Evolutionary conservation across 257 asterid species (phyloP), one percentile per base, ranked within the genome.

Genomic region (Parsonsia alboflavescens): DNA sequence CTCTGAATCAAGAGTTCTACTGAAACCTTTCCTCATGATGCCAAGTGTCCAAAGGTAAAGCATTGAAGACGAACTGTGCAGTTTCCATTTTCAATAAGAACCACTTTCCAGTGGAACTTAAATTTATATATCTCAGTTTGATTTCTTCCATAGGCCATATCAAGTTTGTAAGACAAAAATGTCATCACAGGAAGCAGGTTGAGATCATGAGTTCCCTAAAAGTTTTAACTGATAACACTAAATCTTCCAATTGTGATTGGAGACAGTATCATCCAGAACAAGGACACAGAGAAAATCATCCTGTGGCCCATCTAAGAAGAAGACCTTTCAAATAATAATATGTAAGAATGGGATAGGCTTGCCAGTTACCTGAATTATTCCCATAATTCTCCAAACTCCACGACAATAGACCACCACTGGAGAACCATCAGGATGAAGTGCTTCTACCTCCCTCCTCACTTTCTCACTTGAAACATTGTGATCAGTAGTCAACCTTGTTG

Each of bases 311-410:
- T 33, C 24, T 19, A 64, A 39, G 49, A 9, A 64, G 1, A n/a
- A 64, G 12, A 65, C 48, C 8, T 8, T 64, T 13, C 36, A 16
- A 52, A 17, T 48, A 46, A 46, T 46, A 58, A 24, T 26, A 33
- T 64, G 49, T 21, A 41, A 48, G 53, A 39, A 72, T 33, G 50
- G 13, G 63, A 74, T 44, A 59, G 46, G 72, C 53, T 63, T 22
- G 15, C 19, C 54, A 65, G 36, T 68, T 74, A 92, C 99, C 99
- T 95, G 99, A 84, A 95, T 95, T 42, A 95, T 95, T 71, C 99
- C 99, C 81, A 87, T 95, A 80, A 95, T 92, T 84, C 98, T 90
- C 99, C 98, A 95, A 81, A 92, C 99, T 66, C 99, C 99, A 21
- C 96, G 89, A 66, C 91, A 86, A 65, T 85, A 83, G 50, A 92